A percentile compares a stretch with the other conserved stretches of the same genome.
phyloP scores from a whole-genome alignment of 2,329 filamentous ascomycete species.

The Curvularia lunata region DNA sequence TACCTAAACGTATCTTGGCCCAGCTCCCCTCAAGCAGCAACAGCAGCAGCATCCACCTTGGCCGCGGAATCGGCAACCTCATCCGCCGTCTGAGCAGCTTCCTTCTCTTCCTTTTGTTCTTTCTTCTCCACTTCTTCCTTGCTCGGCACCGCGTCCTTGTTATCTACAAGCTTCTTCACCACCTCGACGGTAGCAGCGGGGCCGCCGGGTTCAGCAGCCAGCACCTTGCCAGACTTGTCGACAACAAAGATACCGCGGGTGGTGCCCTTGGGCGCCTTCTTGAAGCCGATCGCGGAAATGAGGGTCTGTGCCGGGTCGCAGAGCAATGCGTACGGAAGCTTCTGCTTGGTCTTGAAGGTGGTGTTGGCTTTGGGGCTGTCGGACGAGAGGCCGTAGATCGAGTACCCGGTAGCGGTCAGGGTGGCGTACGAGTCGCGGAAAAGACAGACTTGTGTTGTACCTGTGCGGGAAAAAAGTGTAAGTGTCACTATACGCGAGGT shows the following conservation, averaged over 20 bases:
- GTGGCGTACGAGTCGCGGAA: conserved; percentile 86
- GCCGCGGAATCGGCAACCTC: conserved; percentile 34
- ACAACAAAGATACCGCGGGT: conserved; percentile 87
- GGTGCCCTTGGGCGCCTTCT: conserved; percentile 81
- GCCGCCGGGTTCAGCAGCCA: conserved; percentile 75
- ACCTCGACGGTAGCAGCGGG: conserved; percentile 79
- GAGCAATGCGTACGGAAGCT: conserved; percentile 83
- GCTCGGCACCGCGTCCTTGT: conserved; percentile 33
- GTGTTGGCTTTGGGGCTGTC: conserved; percentile 93
- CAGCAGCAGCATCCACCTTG: conserved; percentile 42
- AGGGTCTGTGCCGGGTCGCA: conserved; percentile 79
- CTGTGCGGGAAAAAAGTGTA: conserved; percentile 57
- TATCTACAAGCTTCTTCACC: conserved; percentile 69
- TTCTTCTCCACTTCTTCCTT: conserved; percentile 39
- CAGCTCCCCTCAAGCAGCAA: conserved; percentile 17
- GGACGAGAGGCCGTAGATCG: conserved; percentile 87
- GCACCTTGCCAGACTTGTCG: conserved; percentile 79
- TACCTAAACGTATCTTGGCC: neutral
- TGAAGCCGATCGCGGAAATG: conserved; percentile 86
- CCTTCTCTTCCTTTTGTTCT: conserved; percentile 47
- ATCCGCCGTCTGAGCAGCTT: conserved; percentile 54
- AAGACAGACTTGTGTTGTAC: conserved; percentile 89
- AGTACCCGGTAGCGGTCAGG: conserved; percentile 77
- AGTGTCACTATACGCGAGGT: conserved; percentile 13
- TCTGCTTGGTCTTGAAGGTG: conserved; percentile 90